These are phyloP conservation scores for Mycena crocata DNA, from an alignment of 768 basidiomycete genomes.

Conservation along the genomic window DNA sequence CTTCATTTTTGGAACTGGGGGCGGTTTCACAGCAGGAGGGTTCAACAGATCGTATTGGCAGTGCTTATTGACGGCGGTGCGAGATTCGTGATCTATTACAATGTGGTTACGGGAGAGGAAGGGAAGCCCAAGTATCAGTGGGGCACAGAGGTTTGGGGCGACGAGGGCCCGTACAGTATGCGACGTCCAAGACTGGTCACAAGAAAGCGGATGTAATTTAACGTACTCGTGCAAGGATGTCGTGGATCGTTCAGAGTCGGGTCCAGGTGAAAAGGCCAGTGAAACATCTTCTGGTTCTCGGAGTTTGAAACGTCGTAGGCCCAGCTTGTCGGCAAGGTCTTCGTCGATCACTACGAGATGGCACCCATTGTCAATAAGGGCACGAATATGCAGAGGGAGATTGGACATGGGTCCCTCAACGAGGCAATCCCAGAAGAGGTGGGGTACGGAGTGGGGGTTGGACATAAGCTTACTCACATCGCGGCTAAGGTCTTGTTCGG, in stretches of 20 bases:
- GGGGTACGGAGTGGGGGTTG: background rate
- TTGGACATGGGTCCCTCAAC: slow-evolving; percentile 5
- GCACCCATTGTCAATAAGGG: slow-evolving; percentile 17
- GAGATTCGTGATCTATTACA: background rate
- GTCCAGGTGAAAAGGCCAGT: background rate
- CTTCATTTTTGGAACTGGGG: background rate
- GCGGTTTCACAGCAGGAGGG: background rate
- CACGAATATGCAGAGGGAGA: background rate
- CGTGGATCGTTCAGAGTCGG: background rate
- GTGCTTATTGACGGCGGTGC: background rate
- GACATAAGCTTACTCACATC: background rate
- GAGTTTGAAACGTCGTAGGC: background rate
- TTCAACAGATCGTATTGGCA: background rate
- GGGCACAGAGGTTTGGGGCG: background rate
- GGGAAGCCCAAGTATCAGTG: background rate
- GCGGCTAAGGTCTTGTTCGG: background rate
- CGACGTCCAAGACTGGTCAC: background rate
- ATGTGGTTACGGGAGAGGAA: background rate
- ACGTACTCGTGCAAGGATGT: background rate
- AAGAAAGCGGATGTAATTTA: background rate
- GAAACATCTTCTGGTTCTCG: slow-evolving; percentile 2
- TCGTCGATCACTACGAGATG: slow-evolving; percentile 14
- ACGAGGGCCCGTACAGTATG: background rate
- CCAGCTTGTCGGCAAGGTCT: background rate
- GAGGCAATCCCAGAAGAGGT: slow-evolving; percentile 17